These are phyloP conservation scores for Coprinopsis sp. DNA, from an alignment of 768 basidiomycete species.

Conservation along the genomic window DNA sequence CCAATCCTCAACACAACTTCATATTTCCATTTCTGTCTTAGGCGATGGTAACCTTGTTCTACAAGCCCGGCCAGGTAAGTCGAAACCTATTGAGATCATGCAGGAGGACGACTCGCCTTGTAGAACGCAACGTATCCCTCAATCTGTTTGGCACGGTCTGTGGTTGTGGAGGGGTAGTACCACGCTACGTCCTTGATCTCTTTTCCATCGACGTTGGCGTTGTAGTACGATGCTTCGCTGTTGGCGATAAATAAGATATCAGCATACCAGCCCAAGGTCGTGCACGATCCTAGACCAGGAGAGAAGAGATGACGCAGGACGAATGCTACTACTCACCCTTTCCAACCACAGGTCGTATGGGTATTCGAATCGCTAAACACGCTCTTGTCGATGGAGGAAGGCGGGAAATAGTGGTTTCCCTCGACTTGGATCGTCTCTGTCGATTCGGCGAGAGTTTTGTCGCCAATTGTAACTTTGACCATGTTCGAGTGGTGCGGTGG, in stretches of 20 bases:
- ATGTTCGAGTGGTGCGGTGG: no score
- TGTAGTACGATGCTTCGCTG: constrained; percentile 65
- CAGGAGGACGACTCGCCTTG: constrained; percentile 41
- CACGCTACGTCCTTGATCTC: constrained; percentile 60
- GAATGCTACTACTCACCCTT: constrained; percentile 53
- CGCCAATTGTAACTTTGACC: constrained; percentile 46
- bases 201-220: constrained; percentile 40
- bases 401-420: constrained; percentile 73
- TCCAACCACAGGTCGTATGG: constrained; percentile 44
- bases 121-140: constrained; percentile 73
- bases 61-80: no score
- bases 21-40: neutral
- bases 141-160: constrained; percentile 54
- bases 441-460: constrained; percentile 53
- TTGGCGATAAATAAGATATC: neutral
- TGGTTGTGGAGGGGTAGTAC: constrained; percentile 59
- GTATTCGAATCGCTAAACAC: constrained; percentile 50
- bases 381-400: constrained; percentile 40
- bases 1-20: neutral
- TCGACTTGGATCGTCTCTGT: constrained; percentile 54
- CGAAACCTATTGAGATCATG: neutral
- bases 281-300: neutral
- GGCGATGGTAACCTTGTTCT: constrained; percentile 1
- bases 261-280: neutral
- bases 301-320: neutral